phyloP scores from a whole-genome alignment of 1,284 basidiomycete species.

The Tilletia caries region DNA sequence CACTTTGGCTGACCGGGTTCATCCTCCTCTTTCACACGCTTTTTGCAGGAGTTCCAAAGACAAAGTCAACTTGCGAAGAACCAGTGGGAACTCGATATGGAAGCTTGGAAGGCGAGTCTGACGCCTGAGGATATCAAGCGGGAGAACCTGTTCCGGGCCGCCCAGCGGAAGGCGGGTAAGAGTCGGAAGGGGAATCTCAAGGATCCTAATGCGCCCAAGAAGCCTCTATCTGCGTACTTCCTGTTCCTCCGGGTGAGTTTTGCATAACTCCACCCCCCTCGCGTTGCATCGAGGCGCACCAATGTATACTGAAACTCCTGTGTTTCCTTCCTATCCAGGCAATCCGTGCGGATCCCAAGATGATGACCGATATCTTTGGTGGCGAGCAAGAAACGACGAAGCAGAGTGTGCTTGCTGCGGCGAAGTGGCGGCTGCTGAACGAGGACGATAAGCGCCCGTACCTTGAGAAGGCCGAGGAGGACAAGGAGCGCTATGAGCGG shows the following conservation, averaged over 20 bases:
- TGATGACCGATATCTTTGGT: slow-evolving; percentile 71
- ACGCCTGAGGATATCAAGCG: slow-evolving; percentile 91
- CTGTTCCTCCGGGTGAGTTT: slow-evolving; percentile 83
- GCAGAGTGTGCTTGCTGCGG: slow-evolving; percentile 87
- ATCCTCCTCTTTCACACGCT: neutral
- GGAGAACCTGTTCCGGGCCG: slow-evolving; percentile 85
- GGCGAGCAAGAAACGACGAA: slow-evolving; percentile 89
- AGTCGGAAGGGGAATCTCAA: slow-evolving; percentile 91
- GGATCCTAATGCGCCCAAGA: slow-evolving; percentile 94
- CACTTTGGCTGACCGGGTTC: no score
- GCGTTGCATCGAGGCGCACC: neutral
- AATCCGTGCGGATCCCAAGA: slow-evolving; percentile 43
- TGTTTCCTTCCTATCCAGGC: slow-evolving; percentile 23
- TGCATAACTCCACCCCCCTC: neutral
- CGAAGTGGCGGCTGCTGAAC: slow-evolving; percentile 83
- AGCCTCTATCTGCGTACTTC: slow-evolving; percentile 89
- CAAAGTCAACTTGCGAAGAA: slow-evolving; percentile 78
- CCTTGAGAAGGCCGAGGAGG: slow-evolving; percentile 41
- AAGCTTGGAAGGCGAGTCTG: slow-evolving; percentile 79
- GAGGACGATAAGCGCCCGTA: slow-evolving; percentile 71
- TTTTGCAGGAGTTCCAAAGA: slow-evolving; percentile 34
- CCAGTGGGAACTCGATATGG: slow-evolving; percentile 71
- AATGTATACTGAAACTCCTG: neutral
- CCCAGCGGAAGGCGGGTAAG: slow-evolving; percentile 88
- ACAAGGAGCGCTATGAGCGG: slow-evolving; percentile 48